Evolutionary conservation across 768 basidiomycete species (phyloP).

Genomic region (Tylopilus felleus): DNA sequence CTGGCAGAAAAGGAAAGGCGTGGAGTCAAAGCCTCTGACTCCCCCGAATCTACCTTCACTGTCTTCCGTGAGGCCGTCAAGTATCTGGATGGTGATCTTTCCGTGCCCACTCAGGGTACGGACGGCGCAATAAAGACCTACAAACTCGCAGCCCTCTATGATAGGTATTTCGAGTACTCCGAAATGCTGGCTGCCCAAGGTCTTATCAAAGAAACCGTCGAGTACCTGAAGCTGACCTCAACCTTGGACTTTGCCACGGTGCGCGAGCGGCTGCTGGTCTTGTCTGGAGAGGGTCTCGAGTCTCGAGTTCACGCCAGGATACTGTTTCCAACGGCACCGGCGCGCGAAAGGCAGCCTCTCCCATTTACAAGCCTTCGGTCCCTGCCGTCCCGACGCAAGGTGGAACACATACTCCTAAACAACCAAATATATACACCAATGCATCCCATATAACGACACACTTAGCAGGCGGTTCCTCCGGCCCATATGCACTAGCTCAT

Average conservation of each 20-base stretch:
- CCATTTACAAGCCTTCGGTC: conserved; percentile 20
- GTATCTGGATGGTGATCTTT: conserved; percentile 74
- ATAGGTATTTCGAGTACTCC: conserved; percentile 94
- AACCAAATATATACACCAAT: conserved; percentile 35
- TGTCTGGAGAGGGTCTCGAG: conserved; percentile 28
- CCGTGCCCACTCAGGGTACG: conserved; percentile 35
- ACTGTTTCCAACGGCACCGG: conserved; percentile 27
- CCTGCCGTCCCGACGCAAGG: conserved; percentile 22
- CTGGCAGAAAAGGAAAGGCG: conserved; percentile 76
- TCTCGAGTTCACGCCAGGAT: conserved; percentile 26
- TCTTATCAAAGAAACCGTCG: conserved; percentile 76
- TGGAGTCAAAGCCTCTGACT: conserved; percentile 39
- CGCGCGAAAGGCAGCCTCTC: conserved; percentile 6
- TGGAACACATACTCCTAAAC: conserved; percentile 16
- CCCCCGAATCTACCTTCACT: conserved; percentile 53
- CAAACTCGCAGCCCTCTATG: conserved; percentile 84
- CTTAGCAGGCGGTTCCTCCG: neutral
- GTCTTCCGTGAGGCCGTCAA: conserved; percentile 86
- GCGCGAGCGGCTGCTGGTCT: conserved; percentile 44
- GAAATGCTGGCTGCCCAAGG: conserved; percentile 89
- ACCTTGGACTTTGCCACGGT: conserved; percentile 41
- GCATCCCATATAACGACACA: conserved; percentile 13
- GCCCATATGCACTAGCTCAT: conserved; percentile 16
- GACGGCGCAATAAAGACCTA: conserved; percentile 53
- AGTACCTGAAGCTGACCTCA: conserved; percentile 71